Evolutionary conservation across 2,329 filamentous ascomycete genomes (phyloP), one percentile per base, ranked within the genome.

Genomic region (Myrmaecium sp.): DNA sequence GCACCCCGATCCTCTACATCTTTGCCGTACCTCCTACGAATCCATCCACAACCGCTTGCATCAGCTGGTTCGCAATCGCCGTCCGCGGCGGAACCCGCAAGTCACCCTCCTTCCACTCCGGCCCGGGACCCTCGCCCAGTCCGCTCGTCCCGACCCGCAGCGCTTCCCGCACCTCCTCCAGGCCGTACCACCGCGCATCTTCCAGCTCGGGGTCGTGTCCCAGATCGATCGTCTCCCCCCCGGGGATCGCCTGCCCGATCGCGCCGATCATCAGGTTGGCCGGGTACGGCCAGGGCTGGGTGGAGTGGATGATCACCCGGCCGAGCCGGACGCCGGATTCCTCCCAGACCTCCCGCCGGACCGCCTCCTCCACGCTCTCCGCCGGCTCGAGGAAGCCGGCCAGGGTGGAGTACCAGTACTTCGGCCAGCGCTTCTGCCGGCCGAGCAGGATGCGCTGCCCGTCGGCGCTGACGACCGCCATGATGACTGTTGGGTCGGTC

Each of bases 401-500:
- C 66, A 98, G 69, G 0, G 84, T 91, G 41, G 72, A 81, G 60
- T 86, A 94, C 80, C 78, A 93, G 49, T 78, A 49, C 2, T 68
- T 62, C 1, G 89, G 89, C 66, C 75, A 98, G 28, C 80, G 68
- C 53, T 78, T 79, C 44, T 80, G 72, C 9, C 89, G 74, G 19
- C 89, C 89, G 1, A 98, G 74, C 5, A 98, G 68, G 20, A 93
- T 57, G 33, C 71, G 69, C 37, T 74, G 66, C 26, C 77, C 77
- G 39, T 91, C 80, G 26, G 74, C 63, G 28, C 78, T 91, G 17
- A 95, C 69, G 7, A 94, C 75, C 1, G 84, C 86, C 56, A 91
- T 84, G 54, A 98, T 98, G 49, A 95, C 83, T 15, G 82, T 92
- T 1, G 84, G 83, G 42, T 94, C 84, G 2, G 86, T 94, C 26